Percentiles rank a stretch among this genome's conserved stretches.
Conservation (phyloP, 306 rosid species). For the Malus fusca region DNA sequence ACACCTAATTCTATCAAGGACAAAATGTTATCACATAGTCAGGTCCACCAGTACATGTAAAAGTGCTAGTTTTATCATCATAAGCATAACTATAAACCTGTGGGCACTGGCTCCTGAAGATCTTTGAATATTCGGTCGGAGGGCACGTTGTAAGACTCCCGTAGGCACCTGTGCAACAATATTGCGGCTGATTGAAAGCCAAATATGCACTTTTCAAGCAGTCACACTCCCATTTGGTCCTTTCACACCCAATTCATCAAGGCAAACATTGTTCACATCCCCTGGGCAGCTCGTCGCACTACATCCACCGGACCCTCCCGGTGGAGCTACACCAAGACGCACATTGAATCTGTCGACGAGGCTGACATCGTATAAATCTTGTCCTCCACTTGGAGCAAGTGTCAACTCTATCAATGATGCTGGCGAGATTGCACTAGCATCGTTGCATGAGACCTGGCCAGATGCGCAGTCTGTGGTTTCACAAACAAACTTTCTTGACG, state of each 20-base stretch:
- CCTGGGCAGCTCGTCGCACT: not conserved
- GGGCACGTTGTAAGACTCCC: not conserved
- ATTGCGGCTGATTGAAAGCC: conserved; percentile 7
- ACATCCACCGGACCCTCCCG: conserved; percentile 2
- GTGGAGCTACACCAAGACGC: not conserved
- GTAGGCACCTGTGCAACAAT: conserved; percentile 17
- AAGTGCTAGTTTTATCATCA: conserved; percentile 17
- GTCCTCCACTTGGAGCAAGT: not conserved
- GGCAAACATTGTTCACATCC: conserved; percentile 7
- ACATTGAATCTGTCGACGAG: conserved; percentile 19
- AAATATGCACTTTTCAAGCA: conserved; percentile 23
- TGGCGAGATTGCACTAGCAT: conserved; percentile 10
- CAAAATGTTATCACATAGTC: conserved; percentile 13
- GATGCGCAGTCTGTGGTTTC: conserved; percentile 21
- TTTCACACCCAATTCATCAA: not conserved
- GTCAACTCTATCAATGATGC: conserved; percentile 9
- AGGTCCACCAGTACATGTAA: conserved; percentile 8
- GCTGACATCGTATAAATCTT: conserved; percentile 25
- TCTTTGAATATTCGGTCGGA: not conserved
- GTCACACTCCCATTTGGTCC: conserved; percentile 7
- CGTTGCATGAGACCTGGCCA: conserved; percentile 14
- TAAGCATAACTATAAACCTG: conserved; percentile 9
- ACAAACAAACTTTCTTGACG: conserved; percentile 10
- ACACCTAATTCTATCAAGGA: not conserved
- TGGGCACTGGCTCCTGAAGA: conserved; percentile 14